Evolutionary conservation across 495 filamentous ascomycete species (phyloP).

Genomic region (Aspergillus hancockii): DNA sequence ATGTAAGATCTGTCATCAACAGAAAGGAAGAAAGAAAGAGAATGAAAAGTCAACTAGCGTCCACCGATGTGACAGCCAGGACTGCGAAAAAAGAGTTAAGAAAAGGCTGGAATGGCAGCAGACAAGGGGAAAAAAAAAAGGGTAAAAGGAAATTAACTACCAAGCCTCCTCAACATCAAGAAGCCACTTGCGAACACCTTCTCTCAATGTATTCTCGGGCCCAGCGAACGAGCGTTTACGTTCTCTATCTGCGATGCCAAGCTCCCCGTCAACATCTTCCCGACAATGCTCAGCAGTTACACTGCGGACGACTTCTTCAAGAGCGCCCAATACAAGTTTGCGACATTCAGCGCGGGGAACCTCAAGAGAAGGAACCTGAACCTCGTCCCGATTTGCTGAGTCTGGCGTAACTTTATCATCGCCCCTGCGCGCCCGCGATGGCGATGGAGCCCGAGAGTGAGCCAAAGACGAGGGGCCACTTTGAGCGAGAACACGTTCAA

Average conservation of each 20-base stretch:
- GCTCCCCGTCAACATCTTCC: constrained; percentile 41
- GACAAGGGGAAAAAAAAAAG: not conserved
- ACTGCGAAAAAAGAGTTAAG: not conserved
- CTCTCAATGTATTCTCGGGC: constrained; percentile 59
- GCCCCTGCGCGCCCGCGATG: constrained; percentile 36
- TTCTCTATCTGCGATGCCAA: constrained; percentile 38
- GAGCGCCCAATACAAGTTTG: constrained; percentile 59
- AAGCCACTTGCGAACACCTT: constrained; percentile 67
- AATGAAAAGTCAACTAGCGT: not conserved
- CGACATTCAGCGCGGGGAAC: constrained; percentile 61
- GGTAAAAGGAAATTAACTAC: constrained; percentile 23
- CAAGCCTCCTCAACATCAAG: constrained; percentile 56
- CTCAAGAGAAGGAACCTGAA: constrained; percentile 40
- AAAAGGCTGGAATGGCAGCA: not conserved
- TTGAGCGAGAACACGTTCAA: constrained; percentile 70
- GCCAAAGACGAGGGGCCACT: constrained; percentile 50
- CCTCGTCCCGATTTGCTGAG: constrained; percentile 25
- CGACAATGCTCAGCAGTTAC: constrained; percentile 58
- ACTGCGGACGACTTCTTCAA: constrained; percentile 64
- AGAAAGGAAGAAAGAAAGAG: constrained; percentile 11
- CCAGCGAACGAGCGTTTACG: constrained; percentile 37
- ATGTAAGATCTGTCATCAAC: not conserved
- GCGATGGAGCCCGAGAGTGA: constrained; percentile 47
- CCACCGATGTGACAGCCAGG: too few species aligned
- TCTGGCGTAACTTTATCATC: constrained; percentile 30